Percentiles rank a stretch among this genome's conserved stretches.
phyloP scores from a whole-genome alignment of 176 grass and related monocot species.

The Oryza brachyantha region DNA sequence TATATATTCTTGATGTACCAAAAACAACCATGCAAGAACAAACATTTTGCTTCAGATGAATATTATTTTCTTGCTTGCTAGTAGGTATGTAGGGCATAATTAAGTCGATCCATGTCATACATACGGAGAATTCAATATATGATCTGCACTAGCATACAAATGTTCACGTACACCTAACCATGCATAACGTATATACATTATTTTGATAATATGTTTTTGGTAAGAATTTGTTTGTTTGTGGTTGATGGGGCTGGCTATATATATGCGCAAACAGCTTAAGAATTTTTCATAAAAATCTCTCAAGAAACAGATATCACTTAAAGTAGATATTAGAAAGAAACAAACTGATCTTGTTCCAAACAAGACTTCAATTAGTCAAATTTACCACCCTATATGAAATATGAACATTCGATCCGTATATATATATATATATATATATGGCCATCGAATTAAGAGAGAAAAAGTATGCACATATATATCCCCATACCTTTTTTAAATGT shows the following conservation, averaged over 20 bases:
- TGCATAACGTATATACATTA: not conserved
- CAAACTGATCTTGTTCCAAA: not conserved
- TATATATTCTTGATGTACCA: not conserved
- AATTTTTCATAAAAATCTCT: not conserved
- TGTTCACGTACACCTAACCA: not conserved
- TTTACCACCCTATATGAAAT: too few relatives aligned
- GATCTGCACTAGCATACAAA: not conserved
- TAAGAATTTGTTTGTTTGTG: not conserved
- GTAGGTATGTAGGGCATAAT: not conserved
- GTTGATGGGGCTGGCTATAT: not conserved
- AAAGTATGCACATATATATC: too few relatives aligned
- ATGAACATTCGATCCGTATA: too few relatives aligned
- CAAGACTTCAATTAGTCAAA: not conserved
- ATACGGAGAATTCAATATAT: not conserved
- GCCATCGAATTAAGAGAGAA: too few relatives aligned
- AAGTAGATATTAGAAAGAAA: not conserved
- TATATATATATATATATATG: too few relatives aligned
- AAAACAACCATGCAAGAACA: conserved; percentile 9
- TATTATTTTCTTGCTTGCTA: not conserved
- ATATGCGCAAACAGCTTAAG: not conserved
- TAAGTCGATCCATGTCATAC: not conserved
- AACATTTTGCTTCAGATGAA: not conserved
- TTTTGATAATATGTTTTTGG: too few relatives aligned
- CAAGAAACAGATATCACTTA: not conserved
- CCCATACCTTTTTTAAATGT: too few relatives aligned